Evolutionary conservation across 1,284 basidiomycete species (phyloP).

Genomic region (Malassezia dermatis): DNA sequence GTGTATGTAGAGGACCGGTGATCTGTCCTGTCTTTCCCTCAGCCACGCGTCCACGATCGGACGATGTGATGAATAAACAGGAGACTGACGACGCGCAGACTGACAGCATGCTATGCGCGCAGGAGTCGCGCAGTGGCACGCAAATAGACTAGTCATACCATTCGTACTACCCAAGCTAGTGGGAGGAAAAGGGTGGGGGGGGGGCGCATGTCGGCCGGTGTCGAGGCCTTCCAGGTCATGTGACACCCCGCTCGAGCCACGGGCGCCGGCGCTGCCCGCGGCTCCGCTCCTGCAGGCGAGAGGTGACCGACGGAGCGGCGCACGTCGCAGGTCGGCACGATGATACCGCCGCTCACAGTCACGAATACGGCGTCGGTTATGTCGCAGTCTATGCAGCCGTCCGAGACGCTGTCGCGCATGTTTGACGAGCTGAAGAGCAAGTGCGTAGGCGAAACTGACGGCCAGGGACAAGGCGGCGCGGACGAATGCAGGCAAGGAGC

Average conservation of each 20-base stretch:
- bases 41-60: constrained; percentile 12
- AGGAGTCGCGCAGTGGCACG: no score
- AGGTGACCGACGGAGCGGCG: neutral
- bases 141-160: no score
- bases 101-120: neutral
- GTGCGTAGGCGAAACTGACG: constrained; percentile 13
- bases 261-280: neutral
- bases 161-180: neutral
- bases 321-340: constrained; percentile 3
- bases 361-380: constrained; percentile 8
- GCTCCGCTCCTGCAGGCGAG: neutral
- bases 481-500: constrained; percentile 34
- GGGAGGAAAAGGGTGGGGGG: neutral
- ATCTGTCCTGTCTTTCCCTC: constrained; percentile 21
- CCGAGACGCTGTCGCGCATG: constrained; percentile 37
- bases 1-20: constrained; percentile 9
- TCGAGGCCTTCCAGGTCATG: neutral
- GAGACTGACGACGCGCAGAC: neutral
- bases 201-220: neutral
- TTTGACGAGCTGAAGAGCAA: constrained; percentile 37
- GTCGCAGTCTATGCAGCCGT: constrained; percentile 24
- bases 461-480: constrained; percentile 21
- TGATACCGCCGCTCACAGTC: constrained; percentile 10
- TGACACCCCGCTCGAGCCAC: constrained; percentile 14
- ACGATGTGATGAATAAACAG: constrained; percentile 20